Evolutionary conservation across 1,284 basidiomycete species (phyloP), one percentile per base, ranked within the genome.

Genomic region (Naganishia cerealis): DNA sequence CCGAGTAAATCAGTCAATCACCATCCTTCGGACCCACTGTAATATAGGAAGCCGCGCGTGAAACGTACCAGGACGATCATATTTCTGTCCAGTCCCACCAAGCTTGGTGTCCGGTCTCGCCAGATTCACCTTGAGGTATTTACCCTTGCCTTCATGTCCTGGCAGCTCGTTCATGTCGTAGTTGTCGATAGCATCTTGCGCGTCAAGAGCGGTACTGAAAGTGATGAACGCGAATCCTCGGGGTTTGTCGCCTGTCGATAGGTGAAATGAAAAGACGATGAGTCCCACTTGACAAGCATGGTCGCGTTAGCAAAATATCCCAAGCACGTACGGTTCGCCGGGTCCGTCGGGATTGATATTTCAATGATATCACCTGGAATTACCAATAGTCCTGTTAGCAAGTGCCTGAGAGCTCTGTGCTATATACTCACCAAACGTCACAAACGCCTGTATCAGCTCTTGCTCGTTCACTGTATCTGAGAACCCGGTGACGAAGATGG

Each of bases 111-210:
- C 76, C 42, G 78, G 78, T 57, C 76, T 71, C 5, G 80, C 79
- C 26, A 80, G 67, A 66, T 72, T 76, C 65, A 79, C 80, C 67
- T 80, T 80, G 54, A 81, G 69, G 58, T 79, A 77, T 66, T 73
- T 76, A 13, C 78, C 80, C 61, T 75, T 69, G 7, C 78, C 78
- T 54, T 70, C 72, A 66, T 76, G 78, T 21, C 74, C 75, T 2
- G 79, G 78, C 62, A 80, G 70, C 67, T 80, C 78, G 68, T 81
- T 81, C 65, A 81, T 68, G 71, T 81, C 80, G 69, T 73, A 80
- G 72, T 81, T 81, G 71, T 81, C 80, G 26, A 81, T 80, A 1
- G 80, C 80, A 70, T 81, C 80, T 62, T 78, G 78, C 6, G 80
- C 80, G 70, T 80, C 79, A 39, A 74, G 70, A 13, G 79, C 70